Conservation (phyloP, 139 green algal species). For the Picochlorum costavermella region DNA sequence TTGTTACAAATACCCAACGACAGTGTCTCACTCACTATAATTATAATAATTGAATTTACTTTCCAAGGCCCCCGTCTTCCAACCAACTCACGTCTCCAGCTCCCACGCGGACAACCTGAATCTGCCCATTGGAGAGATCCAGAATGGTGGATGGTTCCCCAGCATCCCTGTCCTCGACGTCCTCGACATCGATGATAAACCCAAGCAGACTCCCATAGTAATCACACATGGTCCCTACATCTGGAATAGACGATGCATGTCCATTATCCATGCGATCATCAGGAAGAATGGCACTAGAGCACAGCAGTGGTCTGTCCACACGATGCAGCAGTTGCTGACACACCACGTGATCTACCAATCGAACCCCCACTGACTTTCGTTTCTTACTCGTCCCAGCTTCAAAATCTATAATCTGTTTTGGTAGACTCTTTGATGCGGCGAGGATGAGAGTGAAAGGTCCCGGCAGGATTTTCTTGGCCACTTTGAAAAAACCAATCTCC, state of each 20-base stretch:
- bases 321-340: slow-evolving; percentile 49
- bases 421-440: slow-evolving; percentile 70
- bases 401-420: slow-evolving; percentile 43
- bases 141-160: slow-evolving; percentile 55
- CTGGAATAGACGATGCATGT: background rate
- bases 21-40: too few relatives aligned
- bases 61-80: background rate
- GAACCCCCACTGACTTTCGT: slow-evolving; percentile 62
- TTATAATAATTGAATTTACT: too few relatives aligned
- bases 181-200: background rate
- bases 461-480: slow-evolving; percentile 55
- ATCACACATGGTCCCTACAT: background rate
- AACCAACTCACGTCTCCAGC: slow-evolving; percentile 46
- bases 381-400: slow-evolving; percentile 35
- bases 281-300: slow-evolving; percentile 35
- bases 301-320: slow-evolving; percentile 61
- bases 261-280: slow-evolving; percentile 17
- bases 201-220: background rate
- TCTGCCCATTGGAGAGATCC: slow-evolving; percentile 53
- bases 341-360: slow-evolving; percentile 52
- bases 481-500: slow-evolving; percentile 58
- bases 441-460: slow-evolving; percentile 87
- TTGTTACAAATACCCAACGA: too few relatives aligned
- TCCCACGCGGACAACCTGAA: slow-evolving; percentile 49
- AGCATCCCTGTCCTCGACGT: background rate